Conservation (phyloP, 306 rosid species). For the Cucumis melo region DNA sequence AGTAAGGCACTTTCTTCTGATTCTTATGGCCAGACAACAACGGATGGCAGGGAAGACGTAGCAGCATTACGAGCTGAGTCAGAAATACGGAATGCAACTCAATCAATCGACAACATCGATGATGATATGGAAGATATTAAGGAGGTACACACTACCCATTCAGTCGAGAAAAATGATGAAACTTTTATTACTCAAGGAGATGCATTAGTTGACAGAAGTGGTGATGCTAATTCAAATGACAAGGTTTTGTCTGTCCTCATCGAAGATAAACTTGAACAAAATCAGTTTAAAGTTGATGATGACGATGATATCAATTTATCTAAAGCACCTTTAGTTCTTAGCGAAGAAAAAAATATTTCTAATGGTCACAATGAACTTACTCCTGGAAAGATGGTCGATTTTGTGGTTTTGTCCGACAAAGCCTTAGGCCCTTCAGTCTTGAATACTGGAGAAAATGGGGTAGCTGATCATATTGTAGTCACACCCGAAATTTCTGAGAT, state of each 20-base stretch:
- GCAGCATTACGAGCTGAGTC: slow-evolving; percentile 23
- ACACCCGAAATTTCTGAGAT: slow-evolving; percentile 32
- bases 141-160: slow-evolving; percentile 24
- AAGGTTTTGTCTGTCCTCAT: slow-evolving; percentile 11
- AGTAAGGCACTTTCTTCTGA: slow-evolving; percentile 22
- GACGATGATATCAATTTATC: slow-evolving; percentile 15
- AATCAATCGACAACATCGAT: slow-evolving; percentile 9
- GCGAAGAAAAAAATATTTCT: slow-evolving; percentile 28
- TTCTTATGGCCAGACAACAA: slow-evolving; percentile 21
- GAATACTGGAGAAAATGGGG: slow-evolving; percentile 23
- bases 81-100: slow-evolving; percentile 14
- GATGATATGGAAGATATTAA: slow-evolving; percentile 22
- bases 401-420: slow-evolving; percentile 27
- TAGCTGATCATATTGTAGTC: slow-evolving; percentile 17
- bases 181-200: slow-evolving; percentile 14
- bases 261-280: slow-evolving; percentile 14
- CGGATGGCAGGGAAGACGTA: slow-evolving; percentile 19
- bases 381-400: slow-evolving; percentile 19
- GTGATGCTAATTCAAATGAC: slow-evolving; percentile 10
- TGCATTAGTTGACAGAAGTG: slow-evolving; percentile 9
- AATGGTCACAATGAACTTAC: slow-evolving; percentile 8
- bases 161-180: slow-evolving; percentile 21
- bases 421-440: slow-evolving; percentile 13
- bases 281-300: slow-evolving; percentile 7
- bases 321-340: slow-evolving; percentile 26